Conservation (phyloP, 352 stramenopile species). For the Pythium dissimile region DNA sequence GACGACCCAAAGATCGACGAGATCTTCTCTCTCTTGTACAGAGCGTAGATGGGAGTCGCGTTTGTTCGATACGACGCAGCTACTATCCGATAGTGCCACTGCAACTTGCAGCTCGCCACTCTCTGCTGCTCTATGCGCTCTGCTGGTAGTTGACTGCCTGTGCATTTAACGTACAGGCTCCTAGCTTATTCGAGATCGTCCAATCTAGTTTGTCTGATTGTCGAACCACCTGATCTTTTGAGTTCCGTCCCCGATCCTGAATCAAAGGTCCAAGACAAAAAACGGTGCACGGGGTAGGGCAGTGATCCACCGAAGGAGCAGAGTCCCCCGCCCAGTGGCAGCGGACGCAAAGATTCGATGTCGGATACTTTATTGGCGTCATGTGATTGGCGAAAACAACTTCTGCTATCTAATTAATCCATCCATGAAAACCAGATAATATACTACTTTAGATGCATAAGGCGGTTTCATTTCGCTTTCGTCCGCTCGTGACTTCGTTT, state of each 20-base stretch:
- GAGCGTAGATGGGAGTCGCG: too few relatives aligned
- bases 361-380: slow-evolving; percentile 4
- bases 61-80: neutral
- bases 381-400: slow-evolving; percentile 8
- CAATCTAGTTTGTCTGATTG: slow-evolving; percentile 1
- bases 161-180: neutral
- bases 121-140: neutral
- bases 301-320: too few relatives aligned
- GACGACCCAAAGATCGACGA: neutral
- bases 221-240: neutral
- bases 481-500: slow-evolving; percentile 2
- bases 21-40: too few relatives aligned
- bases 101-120: too few relatives aligned
- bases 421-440: neutral
- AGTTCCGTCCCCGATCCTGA: slow-evolving; percentile 2
- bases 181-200: neutral
- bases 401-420: neutral
- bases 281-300: slow-evolving; percentile 7
- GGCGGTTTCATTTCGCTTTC: neutral
- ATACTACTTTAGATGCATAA: slow-evolving; percentile 7
- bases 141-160: neutral
- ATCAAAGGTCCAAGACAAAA: neutral
- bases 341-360: slow-evolving; percentile 23
- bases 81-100: too few relatives aligned
- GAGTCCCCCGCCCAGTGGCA: too few relatives aligned